These are phyloP conservation scores for Anthracocystis walkeri DNA, from an alignment of 1,284 basidiomycete species.

Conservation along the genomic window DNA sequence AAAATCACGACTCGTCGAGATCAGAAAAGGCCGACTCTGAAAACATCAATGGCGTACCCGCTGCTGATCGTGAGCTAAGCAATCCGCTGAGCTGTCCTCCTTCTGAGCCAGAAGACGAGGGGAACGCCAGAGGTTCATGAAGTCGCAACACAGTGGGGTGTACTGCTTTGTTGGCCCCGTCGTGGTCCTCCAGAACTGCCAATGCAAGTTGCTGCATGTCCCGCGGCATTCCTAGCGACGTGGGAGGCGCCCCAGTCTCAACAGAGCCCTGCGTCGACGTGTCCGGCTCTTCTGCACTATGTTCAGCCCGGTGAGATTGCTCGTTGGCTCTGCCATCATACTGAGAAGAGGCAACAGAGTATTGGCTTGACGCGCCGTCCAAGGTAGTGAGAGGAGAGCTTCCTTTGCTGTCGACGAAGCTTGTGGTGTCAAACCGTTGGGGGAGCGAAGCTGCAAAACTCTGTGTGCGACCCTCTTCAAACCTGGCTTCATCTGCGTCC, in stretches of 20 bases:
- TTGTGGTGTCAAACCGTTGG: neutral
- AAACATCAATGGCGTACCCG: conserved; percentile 9
- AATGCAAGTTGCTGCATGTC: conserved; percentile 39
- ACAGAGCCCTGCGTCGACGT: neutral
- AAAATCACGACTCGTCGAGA: conserved; percentile 1
- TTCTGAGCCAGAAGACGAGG: conserved; percentile 13
- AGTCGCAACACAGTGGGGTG: conserved; percentile 5
- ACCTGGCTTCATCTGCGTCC: conserved; percentile 3
- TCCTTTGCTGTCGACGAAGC: conserved; percentile 3
- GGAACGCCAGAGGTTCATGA: conserved; percentile 10
- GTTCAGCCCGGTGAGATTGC: neutral
- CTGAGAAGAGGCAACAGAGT: conserved; percentile 14
- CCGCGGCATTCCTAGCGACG: conserved; percentile 18
- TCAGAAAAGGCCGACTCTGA: conserved; percentile 9
- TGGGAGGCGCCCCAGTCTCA: neutral
- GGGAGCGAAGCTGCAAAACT: conserved; percentile 17
- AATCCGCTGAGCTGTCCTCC: conserved; percentile 9
- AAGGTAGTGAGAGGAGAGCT: conserved; percentile 31
- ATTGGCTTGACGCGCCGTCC: conserved; percentile 3
- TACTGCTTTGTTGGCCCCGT: conserved; percentile 1
- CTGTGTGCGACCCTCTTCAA: conserved; percentile 34
- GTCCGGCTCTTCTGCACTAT: conserved; percentile 3
- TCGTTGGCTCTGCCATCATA: conserved; percentile 1
- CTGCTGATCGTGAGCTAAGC: conserved; percentile 10
- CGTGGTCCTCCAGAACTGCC: conserved; percentile 18